Conservation (phyloP, 148 eudicot genomes). For the Agrostemma githago region DNA sequence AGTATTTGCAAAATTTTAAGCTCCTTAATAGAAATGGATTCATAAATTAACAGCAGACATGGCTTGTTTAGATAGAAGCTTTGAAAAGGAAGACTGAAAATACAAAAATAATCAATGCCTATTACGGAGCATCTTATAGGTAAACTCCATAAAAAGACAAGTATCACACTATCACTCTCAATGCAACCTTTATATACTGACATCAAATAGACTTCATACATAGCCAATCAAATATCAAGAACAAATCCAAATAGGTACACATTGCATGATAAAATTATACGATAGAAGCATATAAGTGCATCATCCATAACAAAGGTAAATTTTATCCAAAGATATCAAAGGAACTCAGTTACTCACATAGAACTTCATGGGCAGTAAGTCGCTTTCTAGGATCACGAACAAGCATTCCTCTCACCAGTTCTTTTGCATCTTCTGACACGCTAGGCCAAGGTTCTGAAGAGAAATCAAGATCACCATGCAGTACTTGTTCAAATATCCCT, state of each 20-base stretch:
- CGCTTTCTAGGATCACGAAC: conserved; percentile 73
- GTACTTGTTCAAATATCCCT: conserved; percentile 82
- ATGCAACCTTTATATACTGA: not conserved
- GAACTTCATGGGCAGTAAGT: conserved; percentile 77
- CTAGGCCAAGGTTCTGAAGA: conserved; percentile 86
- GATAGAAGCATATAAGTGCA: not conserved
- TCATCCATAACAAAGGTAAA: not conserved
- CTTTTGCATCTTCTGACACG: conserved; percentile 81
- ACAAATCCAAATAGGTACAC: not conserved
- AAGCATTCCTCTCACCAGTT: conserved; percentile 83
- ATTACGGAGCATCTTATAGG: not conserved
- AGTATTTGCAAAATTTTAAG: too few relatives aligned
- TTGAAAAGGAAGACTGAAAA: not conserved
- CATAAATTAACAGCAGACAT: not conserved
- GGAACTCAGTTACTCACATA: conserved; percentile 46
- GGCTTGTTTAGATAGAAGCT: not conserved
- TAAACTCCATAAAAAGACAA: not conserved
- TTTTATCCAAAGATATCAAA: not conserved
- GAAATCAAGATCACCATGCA: conserved; percentile 86
- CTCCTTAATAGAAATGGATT: not conserved
- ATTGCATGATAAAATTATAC: not conserved
- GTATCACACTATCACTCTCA: not conserved
- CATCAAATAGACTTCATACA: not conserved
- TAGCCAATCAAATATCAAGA: not conserved
- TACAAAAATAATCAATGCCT: not conserved